Evolutionary conservation across 2,329 filamentous ascomycete species (phyloP).

Genomic region (Chrysoporthe puriensis): DNA sequence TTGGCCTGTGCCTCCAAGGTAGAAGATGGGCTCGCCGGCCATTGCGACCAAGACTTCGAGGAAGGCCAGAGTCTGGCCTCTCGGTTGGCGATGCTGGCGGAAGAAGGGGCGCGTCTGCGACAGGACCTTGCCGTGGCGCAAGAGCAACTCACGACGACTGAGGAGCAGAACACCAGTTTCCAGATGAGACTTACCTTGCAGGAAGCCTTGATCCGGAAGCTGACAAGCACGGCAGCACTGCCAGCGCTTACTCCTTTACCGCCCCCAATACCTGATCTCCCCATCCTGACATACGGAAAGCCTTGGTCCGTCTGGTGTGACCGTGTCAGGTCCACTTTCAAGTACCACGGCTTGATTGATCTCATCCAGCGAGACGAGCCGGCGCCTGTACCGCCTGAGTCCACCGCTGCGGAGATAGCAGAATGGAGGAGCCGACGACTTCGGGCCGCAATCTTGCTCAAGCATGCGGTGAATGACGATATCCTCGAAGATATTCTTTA

Average conservation of each 20-base stretch:
- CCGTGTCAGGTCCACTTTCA: slow-evolving; percentile 21
- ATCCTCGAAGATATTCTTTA: slow-evolving; percentile 26
- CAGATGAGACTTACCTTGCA: slow-evolving; percentile 1
- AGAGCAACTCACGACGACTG: slow-evolving; percentile 10
- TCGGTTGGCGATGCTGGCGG: not conserved
- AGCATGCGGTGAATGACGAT: slow-evolving; percentile 26
- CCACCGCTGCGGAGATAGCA: slow-evolving; percentile 7
- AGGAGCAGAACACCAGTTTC: slow-evolving; percentile 10
- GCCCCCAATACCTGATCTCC: slow-evolving; percentile 18
- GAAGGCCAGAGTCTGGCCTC: slow-evolving; percentile 6
- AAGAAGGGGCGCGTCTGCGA: slow-evolving; percentile 9
- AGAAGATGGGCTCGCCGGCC: slow-evolving; percentile 9
- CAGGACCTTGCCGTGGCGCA: slow-evolving; percentile 8
- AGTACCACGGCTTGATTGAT: slow-evolving; percentile 24
- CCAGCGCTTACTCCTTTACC: not conserved
- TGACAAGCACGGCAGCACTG: not conserved
- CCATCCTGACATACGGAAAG: slow-evolving; percentile 22
- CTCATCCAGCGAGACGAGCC: slow-evolving; percentile 23
- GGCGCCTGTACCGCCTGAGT: not conserved
- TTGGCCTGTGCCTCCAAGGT: slow-evolving; percentile 6
- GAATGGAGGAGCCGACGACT: slow-evolving; percentile 16
- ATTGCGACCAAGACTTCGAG: slow-evolving; percentile 5
- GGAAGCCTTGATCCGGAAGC: slow-evolving; percentile 3
- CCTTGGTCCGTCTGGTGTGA: slow-evolving; percentile 20
- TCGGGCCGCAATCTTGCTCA: slow-evolving; percentile 20